Evolutionary conservation across 805 yeast species (phyloP).

Genomic region (Dipodascus albidus): DNA sequence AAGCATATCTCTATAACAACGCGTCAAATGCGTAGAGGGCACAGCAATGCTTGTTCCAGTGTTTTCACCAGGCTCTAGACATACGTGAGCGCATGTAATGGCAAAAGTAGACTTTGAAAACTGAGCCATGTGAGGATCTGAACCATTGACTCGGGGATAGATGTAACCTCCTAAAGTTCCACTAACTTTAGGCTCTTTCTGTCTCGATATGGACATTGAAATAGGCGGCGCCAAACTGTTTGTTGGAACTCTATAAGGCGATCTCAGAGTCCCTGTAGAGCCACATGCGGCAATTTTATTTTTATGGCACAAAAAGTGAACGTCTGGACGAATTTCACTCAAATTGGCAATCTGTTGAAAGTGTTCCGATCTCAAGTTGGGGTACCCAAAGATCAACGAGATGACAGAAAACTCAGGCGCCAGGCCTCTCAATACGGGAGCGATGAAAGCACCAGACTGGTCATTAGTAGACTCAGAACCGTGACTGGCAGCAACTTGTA

Average conservation of each 20-base stretch:
- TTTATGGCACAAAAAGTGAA: conserved; percentile 63
- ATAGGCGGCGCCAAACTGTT: conserved; percentile 60
- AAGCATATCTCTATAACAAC: conserved; percentile 60
- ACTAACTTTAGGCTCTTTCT: conserved; percentile 50
- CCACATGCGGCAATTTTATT: conserved; percentile 53
- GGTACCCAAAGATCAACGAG: conserved; percentile 76
- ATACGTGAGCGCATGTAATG: conserved; percentile 87
- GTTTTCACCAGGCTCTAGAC: conserved; percentile 41
- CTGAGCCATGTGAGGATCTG: conserved; percentile 40
- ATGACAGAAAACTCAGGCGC: conserved; percentile 46
- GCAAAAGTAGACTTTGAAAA: conserved; percentile 69
- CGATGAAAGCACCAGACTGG: conserved; percentile 85
- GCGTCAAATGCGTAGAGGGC: conserved; percentile 73
- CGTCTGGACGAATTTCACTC: conserved; percentile 55
- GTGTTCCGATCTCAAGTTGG: conserved; percentile 59
- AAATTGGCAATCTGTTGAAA: conserved; percentile 48
- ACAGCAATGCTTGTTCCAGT: conserved; percentile 36
- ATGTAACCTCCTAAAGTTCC: conserved; percentile 91
- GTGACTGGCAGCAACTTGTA: conserved; percentile 15
- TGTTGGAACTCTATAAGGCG: conserved; percentile 46
- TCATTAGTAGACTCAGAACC: conserved; percentile 33
- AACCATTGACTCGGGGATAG: conserved; percentile 55
- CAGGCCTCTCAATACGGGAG: conserved; percentile 79
- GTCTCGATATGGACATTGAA: conserved; percentile 67
- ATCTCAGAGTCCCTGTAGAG: not conserved